Conservation (phyloP, 139 green algal genomes). For the Chlamydomonas sphaeroides region DNA sequence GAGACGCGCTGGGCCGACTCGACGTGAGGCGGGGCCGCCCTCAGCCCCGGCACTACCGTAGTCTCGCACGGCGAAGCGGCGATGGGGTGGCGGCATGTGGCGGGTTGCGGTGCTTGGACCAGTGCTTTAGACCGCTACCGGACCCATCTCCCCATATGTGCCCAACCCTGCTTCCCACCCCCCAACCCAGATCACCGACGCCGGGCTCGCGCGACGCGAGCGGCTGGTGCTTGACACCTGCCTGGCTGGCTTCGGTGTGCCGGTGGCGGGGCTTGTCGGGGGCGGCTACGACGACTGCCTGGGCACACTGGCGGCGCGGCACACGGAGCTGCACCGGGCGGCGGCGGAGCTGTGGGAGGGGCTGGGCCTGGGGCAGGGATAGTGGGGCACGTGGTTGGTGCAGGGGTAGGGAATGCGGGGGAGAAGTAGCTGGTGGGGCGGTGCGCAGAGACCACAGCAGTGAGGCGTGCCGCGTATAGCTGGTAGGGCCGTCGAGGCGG, state of each 20-base stretch:
- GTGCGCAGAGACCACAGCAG: too few species aligned
- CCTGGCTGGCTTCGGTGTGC: conserved; percentile 69
- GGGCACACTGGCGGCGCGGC: conserved; percentile 70
- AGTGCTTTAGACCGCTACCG: too few species aligned
- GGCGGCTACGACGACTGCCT: conserved; percentile 80
- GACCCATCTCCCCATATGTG: too few species aligned
- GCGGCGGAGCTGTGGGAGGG: conserved; percentile 70
- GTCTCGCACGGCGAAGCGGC: too few species aligned
- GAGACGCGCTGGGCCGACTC: conserved; percentile 82
- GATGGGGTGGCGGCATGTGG: too few species aligned
- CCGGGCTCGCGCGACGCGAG: conserved; percentile 79
- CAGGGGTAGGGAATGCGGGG: background rate
- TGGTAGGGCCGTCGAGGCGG: too few species aligned
- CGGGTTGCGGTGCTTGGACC: too few species aligned
- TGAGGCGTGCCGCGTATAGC: too few species aligned
- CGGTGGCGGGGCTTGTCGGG: conserved; percentile 71
- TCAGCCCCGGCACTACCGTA: too few species aligned
- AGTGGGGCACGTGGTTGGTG: background rate
- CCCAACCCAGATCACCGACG: conserved; percentile 66
- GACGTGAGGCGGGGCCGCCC: too few species aligned
- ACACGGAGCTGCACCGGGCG: conserved; percentile 74
- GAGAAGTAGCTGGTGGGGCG: too few species aligned
- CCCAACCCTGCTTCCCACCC: too few species aligned
- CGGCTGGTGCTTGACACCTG: conserved; percentile 85
- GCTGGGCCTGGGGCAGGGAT: conserved; percentile 29